Base-by-base conservation (phyloP, 495 filamentous ascomycete genomes). In the Penicillium manginii region DNA sequence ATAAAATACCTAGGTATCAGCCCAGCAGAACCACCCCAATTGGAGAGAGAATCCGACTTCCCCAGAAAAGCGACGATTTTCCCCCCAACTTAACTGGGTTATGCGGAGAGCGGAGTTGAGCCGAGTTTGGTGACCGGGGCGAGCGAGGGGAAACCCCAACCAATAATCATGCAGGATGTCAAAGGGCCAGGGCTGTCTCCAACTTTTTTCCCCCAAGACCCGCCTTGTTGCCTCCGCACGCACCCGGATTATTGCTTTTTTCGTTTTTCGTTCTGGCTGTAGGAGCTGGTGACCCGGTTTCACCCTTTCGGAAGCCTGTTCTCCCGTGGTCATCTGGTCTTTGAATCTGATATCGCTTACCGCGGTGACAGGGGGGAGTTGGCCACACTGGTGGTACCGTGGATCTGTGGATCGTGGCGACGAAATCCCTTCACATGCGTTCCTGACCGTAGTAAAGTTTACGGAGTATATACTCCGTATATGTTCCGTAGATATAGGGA, bases 201-300 rank as follows among this genome's bases (percentile, higher is more conserved):
- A 43, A 43, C n/a, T 43, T 43, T 43, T 18, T 17, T 42, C n/a
- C 19, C 39, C 59, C 52, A 56, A 61, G 53, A 61, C 48, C 59
- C 55, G 58, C 59, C 33, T 29, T 29, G 18, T 33, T 39, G 45
- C 52, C 64, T 67, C 64, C 64, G 61, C 64, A 67, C 54, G 60
- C 64, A n/a, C 17, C 17, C 40, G n/a, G 8, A n/a, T 43, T 32
- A 12, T 6, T 47, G 52, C 40, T 56, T 14, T 10, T 39, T 22
- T 23, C 29, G 23, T 51, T 32, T 22, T 31, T 9, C 18, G n/a
- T 4, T 7, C 17, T 54, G 54, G 40, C 49, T 52, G 26, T 37
- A 29, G 47, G 26, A 47, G 54, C 55, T 61, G 62, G 58, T 59
- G 62, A 31, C 46, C 61, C 64, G 64, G 61, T 67, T 67, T 64